phyloP scores from a whole-genome alignment of 2,329 filamentous ascomycete species.

The Ophioceras dolichostomum region DNA sequence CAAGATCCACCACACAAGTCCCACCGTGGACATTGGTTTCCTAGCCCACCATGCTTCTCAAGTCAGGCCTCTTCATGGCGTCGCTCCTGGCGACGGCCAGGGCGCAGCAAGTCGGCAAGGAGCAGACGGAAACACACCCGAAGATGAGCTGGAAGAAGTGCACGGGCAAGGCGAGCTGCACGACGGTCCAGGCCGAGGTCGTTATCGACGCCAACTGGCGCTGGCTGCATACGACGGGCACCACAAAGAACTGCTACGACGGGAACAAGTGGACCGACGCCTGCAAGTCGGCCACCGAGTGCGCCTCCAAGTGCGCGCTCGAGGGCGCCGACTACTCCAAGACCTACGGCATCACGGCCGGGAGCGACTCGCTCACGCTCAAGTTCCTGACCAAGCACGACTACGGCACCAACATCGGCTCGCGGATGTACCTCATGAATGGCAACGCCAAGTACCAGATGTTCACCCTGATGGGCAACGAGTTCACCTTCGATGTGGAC shows the following conservation, averaged over 20 bases:
- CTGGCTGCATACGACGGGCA: constrained; percentile 29
- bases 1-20: too few relatives aligned
- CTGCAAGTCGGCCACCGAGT: constrained; percentile 14
- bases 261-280: constrained; percentile 18
- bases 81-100: constrained; percentile 19
- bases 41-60: constrained; percentile 1
- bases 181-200: constrained; percentile 24
- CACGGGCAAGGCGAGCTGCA: constrained; percentile 26
- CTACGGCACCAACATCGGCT: constrained; percentile 24
- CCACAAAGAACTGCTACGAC: constrained; percentile 34
- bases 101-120: constrained; percentile 25
- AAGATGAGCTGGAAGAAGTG: constrained; percentile 29
- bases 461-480: constrained; percentile 45
- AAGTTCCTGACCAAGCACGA: constrained; percentile 34
- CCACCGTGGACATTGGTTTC: too few relatives aligned
- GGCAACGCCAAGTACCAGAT: constrained; percentile 22
- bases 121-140: constrained; percentile 25
- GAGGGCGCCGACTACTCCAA: constrained; percentile 27
- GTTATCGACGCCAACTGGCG: constrained; percentile 37
- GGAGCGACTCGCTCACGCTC: constrained; percentile 28
- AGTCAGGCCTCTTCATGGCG: constrained; percentile 2
- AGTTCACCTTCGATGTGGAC: constrained; percentile 56
- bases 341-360: constrained; percentile 30
- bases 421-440: constrained; percentile 19
- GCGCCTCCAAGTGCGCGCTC: constrained; percentile 15